Evolutionary conservation across 73 alveolate species (phyloP).

Genomic region (Paramecium octaurelia): DNA sequence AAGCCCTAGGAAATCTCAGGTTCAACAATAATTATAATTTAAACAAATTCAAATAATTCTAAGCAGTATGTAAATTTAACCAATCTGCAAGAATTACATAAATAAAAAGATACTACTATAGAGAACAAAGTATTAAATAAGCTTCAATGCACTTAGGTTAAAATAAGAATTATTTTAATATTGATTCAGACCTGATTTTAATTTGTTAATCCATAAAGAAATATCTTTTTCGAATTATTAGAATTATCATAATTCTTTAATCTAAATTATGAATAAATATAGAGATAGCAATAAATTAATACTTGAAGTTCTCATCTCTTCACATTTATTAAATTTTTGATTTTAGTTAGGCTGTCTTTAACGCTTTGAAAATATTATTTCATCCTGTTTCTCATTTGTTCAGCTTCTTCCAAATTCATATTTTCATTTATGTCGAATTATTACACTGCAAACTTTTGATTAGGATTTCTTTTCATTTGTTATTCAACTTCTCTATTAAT

Average conservation of each 20-base stretch:
- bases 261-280: background rate
- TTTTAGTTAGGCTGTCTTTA: constrained; percentile 27
- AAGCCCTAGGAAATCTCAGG: no score
- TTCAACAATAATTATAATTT: background rate
- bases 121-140: background rate
- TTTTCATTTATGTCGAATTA: background rate
- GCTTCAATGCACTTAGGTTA: background rate
- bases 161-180: background rate
- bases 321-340: background rate
- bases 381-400: constrained; percentile 29
- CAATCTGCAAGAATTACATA: background rate
- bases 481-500: constrained; percentile 45
- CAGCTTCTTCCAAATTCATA: constrained; percentile 34
- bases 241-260: background rate
- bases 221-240: background rate
- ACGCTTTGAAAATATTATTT: constrained; percentile 1
- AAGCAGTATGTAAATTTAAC: background rate
- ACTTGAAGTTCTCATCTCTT: background rate
- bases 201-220: background rate
- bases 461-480: constrained; percentile 33
- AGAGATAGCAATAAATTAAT: background rate
- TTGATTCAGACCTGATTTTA: background rate
- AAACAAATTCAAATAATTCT: background rate
- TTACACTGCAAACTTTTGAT: background rate
- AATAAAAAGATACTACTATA: background rate